Evolutionary conservation across 805 yeast genomes (phyloP), one percentile per base, ranked within the genome.

Genomic region (Wickerhamiella azyma): DNA sequence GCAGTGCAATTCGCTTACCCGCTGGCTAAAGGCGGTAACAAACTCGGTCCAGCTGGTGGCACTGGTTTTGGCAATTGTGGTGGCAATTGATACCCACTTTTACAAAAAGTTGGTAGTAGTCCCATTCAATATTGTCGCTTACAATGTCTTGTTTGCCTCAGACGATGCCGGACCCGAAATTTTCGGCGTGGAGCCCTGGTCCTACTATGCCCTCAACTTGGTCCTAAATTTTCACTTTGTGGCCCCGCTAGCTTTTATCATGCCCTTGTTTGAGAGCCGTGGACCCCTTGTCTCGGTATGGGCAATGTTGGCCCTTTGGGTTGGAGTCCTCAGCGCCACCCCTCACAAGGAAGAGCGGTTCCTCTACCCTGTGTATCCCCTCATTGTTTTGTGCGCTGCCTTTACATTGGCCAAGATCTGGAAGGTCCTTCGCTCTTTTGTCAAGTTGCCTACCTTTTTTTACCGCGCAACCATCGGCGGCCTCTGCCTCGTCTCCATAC

Each of bases 281-380:
- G 41, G 47, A 9, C 14, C 46, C 9, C 50, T 47, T 17, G 14
- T 45, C 9, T 45, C 52, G 19, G 48, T 9, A 61, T 54, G 68
- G 14, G 47, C 66, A 0, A 88, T 92, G 1, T 54, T 82, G 21
- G 42, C 71, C 2, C 33, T 82, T 0, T 89, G 96, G 96, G 56
- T 71, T 13, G 63, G 60, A 0, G 70, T 85, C 3, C 85, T 89
- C 58, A 67, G 70, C 50, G 50, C 65, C 5, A 96, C 86, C 56
- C 92, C 95, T 3, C 96, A 88, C 60, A 88, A 88, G 60, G 96
- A 88, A 59, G 97, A 89, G 61, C 69, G 96, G 50, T 89, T 89
- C 59, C 60, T 89, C 52, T 89, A 85, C 55, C 94, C 94, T 13
- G 70, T 84, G 0, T 89, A 88, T 59, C 81, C 86, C 10, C 66